Percentiles rank a stretch among this genome's conserved stretches.
phyloP scores from a whole-genome alignment of 192 early-diverging fungal species.

The Entomortierella beljakovae region DNA sequence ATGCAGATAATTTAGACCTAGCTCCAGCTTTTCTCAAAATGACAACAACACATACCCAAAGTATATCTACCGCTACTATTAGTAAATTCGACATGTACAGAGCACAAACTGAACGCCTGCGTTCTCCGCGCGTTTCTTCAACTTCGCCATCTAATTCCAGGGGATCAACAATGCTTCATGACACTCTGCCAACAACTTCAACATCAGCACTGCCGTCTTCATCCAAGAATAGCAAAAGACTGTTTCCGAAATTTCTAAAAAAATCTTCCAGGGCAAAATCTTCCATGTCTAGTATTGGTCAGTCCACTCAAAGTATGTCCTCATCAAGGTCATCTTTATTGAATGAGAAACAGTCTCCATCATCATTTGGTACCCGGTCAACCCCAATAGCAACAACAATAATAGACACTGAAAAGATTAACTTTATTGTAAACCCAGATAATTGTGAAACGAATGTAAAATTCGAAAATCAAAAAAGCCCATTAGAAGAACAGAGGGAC shows the following conservation, averaged over 20 bases:
- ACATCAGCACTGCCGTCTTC: slow-evolving; percentile 1
- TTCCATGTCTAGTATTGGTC: not conserved
- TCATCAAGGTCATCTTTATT: not conserved
- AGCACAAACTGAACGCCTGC: slow-evolving; percentile 33
- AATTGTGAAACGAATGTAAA: not conserved
- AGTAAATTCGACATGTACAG: slow-evolving; percentile 46
- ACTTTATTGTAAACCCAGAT: not conserved
- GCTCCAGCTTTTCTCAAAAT: too few species aligned
- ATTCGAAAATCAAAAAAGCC: not conserved
- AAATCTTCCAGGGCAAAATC: slow-evolving; percentile 3
- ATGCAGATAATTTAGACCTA: not conserved
- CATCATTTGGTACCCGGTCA: not conserved
- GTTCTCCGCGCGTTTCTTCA: slow-evolving; percentile 3
- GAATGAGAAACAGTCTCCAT: not conserved
- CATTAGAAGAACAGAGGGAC: slow-evolving; percentile 29
- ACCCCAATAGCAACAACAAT: too few species aligned
- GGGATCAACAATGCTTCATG: not conserved
- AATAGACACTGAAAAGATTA: not conserved
- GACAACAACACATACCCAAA: too few species aligned
- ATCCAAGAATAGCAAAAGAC: not conserved
- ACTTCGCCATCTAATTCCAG: slow-evolving; percentile 7
- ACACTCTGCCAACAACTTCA: not conserved
- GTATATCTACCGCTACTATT: not conserved
- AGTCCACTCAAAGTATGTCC: not conserved
- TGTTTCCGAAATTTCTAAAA: slow-evolving; percentile 14